Percentiles rank a stretch among this genome's conserved stretches.
phyloP scores from a whole-genome alignment of 75 land plant species.

The Pinus tabuliformis region DNA sequence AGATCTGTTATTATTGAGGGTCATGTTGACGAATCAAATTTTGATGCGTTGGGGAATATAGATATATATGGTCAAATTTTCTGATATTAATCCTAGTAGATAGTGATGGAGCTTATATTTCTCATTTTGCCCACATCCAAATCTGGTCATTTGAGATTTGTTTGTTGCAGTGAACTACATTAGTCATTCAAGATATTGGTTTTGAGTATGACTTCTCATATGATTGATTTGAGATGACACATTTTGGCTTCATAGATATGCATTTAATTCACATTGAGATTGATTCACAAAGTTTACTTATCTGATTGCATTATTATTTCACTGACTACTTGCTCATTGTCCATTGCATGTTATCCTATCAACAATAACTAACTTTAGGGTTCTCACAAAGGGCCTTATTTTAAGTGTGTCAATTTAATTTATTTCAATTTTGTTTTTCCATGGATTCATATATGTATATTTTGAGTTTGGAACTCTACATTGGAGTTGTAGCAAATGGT shows the following conservation, averaged over 20 bases:
- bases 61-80: no score
- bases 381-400: neutral
- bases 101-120: no score
- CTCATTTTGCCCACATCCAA: no score
- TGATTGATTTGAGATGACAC: no score
- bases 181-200: no score
- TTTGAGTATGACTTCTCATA: no score
- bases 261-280: neutral
- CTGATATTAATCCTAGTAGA: no score
- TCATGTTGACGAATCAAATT: no score
- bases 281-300: neutral
- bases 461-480: neutral
- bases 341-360: neutral
- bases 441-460: slow-evolving; percentile 2
- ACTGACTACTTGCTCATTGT: neutral
- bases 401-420: neutral
- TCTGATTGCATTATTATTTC: neutral
- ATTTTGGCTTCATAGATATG: neutral
- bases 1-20: no score
- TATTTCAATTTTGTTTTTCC: neutral
- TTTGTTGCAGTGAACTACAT: no score
- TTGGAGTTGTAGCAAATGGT: neutral
- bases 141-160: no score
- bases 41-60: no score
- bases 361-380: neutral